These are phyloP conservation scores for Hebeloma cylindrosporum DNA, from an alignment of 768 basidiomycete species.

Conservation along the genomic window DNA sequence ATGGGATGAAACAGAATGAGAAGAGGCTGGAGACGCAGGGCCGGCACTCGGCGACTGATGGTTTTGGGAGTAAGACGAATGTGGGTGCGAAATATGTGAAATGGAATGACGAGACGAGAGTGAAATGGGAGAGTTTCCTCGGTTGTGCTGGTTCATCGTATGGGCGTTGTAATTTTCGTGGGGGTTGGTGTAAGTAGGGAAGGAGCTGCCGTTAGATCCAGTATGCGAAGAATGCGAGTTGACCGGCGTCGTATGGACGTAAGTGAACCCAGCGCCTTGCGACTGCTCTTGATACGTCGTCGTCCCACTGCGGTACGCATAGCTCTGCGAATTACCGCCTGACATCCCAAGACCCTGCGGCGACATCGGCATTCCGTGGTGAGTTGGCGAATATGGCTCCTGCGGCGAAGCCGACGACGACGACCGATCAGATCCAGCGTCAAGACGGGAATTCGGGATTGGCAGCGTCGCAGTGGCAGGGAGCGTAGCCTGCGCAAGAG, in stretches of 20 bases:
- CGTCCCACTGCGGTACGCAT: constrained; percentile 41
- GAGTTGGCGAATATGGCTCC: constrained; percentile 37
- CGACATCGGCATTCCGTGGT: constrained; percentile 25
- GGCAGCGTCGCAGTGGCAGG: constrained; percentile 37
- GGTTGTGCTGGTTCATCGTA: constrained; percentile 16
- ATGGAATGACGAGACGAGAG: constrained; percentile 57
- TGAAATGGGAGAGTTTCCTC: constrained; percentile 30
- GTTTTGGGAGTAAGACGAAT: constrained; percentile 38
- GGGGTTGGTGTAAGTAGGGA: constrained; percentile 35
- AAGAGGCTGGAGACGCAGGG: constrained; percentile 52
- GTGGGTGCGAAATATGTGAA: constrained; percentile 59
- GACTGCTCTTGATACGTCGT: constrained; percentile 47
- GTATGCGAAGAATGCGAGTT: constrained; percentile 28
- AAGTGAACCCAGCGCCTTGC: constrained; percentile 34
- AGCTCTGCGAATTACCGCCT: constrained; percentile 15
- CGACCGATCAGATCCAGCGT: constrained; percentile 12
- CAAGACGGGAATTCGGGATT: constrained; percentile 9
- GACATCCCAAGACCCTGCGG: constrained; percentile 17
- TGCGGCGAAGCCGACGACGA: constrained; percentile 48
- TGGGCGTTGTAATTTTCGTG: constrained; percentile 26
- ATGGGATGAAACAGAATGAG: constrained; percentile 47
- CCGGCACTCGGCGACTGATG: constrained; percentile 37
- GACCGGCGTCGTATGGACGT: constrained; percentile 39
- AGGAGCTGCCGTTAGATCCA: constrained; percentile 21
- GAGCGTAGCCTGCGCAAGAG: constrained; percentile 51